Evolutionary conservation across 164 flowering plant genomes (phyloP).

Genomic region (Stephania cephalantha): DNA sequence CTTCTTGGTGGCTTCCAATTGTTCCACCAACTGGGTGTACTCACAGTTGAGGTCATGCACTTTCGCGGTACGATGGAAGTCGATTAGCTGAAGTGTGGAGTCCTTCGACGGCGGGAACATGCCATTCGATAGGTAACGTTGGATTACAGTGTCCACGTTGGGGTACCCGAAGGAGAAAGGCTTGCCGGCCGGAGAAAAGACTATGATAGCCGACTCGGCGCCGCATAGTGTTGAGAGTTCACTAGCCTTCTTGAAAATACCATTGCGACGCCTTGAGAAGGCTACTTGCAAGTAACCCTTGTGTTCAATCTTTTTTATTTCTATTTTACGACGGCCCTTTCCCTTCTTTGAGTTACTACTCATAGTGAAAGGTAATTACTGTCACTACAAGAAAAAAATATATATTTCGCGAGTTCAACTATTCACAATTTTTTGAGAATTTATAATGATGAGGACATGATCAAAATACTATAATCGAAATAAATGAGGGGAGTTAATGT

Average conservation of each 20-base stretch:
- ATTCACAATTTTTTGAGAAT: too few species aligned
- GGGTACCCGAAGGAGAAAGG: conserved; percentile 17
- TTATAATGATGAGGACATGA: too few species aligned
- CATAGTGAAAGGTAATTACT: neutral
- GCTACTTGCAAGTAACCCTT: conserved; percentile 12
- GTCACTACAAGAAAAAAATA: too few species aligned
- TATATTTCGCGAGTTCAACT: too few species aligned
- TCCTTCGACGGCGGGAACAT: neutral
- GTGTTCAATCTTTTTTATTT: conserved; percentile 9
- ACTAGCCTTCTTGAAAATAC: conserved; percentile 15
- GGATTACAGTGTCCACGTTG: conserved; percentile 5
- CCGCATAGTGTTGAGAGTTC: conserved; percentile 20
- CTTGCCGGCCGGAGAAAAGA: conserved; percentile 18
- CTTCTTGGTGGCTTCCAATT: conserved; percentile 13
- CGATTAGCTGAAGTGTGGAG: neutral
- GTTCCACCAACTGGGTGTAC: neutral
- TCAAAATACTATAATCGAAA: too few species aligned
- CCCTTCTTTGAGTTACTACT: neutral
- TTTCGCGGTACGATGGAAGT: neutral
- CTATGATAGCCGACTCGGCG: conserved; percentile 14
- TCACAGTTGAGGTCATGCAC: conserved; percentile 5
- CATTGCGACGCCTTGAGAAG: conserved; percentile 16
- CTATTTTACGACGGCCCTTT: conserved; percentile 15
- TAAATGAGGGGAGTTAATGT: too few species aligned
- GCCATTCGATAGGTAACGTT: neutral